A percentile compares a stretch with the other conserved stretches of the same genome.
Conservation (phyloP, 805 yeast species). For the Myxozyma vanderwaltii region DNA sequence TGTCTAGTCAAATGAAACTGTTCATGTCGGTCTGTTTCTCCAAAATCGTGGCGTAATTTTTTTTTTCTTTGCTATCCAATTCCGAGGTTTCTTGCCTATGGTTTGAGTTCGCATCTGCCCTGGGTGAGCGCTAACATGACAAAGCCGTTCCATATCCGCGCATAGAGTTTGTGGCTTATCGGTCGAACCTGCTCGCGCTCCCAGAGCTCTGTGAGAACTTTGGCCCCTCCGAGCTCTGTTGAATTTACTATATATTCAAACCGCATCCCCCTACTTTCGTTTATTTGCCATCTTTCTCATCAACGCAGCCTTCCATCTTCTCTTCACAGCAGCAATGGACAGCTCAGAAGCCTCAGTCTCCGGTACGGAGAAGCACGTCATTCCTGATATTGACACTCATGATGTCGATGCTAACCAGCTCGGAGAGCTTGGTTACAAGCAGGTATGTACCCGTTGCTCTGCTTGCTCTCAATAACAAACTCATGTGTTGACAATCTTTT, state of each 20-base stretch:
- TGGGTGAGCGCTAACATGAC: background rate
- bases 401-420: conserved; percentile 21
- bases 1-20: no score
- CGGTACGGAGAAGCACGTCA: conserved; percentile 2
- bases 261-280: background rate
- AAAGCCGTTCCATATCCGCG: background rate
- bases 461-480: conserved; percentile 39
- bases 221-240: background rate
- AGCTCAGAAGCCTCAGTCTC: background rate
- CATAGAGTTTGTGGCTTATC: conserved; percentile 5
- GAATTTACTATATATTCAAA: conserved; percentile 1
- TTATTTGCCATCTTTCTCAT: no score
- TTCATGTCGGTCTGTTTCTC: no score
- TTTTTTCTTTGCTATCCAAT: no score
- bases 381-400: background rate
- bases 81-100: no score
- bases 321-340: background rate
- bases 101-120: background rate
- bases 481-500: conserved; percentile 42
- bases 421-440: conserved; percentile 32
- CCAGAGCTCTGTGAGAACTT: background rate
- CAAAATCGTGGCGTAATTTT: no score
- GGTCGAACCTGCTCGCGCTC: background rate
- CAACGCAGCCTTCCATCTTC: no score
- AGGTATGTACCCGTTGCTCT: conserved; percentile 46